Evolutionary conservation across 2,329 filamentous ascomycete genomes (phyloP).

Genomic region (Aspergillus udagawae): DNA sequence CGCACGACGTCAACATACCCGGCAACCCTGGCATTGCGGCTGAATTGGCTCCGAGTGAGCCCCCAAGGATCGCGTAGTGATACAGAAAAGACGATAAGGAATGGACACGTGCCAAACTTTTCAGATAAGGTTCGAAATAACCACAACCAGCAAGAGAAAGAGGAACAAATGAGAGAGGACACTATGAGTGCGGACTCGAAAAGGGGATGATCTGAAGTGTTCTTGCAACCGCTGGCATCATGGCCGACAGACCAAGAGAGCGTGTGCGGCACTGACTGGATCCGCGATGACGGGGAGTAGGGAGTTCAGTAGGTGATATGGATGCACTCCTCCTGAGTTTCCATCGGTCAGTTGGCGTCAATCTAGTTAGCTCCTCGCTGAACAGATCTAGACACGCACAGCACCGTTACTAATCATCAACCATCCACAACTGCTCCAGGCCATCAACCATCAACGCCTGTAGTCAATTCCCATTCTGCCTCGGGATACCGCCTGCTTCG

Average conservation of each 20-base stretch:
- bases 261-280: conserved; percentile 5
- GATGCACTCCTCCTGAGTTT: neutral
- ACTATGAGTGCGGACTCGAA: conserved; percentile 11
- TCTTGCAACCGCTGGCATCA: conserved; percentile 26
- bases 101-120: neutral
- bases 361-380: neutral
- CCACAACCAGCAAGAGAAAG: neutral
- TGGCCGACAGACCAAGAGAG: conserved; percentile 18
- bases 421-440: neutral
- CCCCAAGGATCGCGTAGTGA: neutral
- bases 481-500: conserved; percentile 3
- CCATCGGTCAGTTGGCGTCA: neutral
- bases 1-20: conserved; percentile 26
- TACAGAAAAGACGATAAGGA: conserved; percentile 3
- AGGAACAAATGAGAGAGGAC: conserved; percentile 1
- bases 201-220: conserved; percentile 18
- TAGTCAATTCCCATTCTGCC: conserved; percentile 5
- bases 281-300: neutral
- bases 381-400: neutral
- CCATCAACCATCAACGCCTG: neutral
- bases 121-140: neutral
- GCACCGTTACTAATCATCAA: neutral
- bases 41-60: conserved; percentile 3
- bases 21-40: conserved; percentile 44
- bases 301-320: neutral